Conservation (phyloP, 768 basidiomycete species). For the Amanita inopinata region DNA sequence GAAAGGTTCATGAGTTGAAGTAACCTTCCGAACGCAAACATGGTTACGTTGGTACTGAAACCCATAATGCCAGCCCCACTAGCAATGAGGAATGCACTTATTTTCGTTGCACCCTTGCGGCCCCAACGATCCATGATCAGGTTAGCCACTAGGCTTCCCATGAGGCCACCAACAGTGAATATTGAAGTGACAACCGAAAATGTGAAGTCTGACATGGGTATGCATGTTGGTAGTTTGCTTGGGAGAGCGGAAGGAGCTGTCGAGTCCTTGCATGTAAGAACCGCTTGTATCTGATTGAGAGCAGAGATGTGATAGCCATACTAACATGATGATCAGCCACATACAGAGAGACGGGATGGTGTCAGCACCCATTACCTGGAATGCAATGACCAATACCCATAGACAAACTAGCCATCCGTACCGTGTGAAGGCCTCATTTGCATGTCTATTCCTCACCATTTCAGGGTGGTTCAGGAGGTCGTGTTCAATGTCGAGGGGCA, state of each 20-base stretch:
- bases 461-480: no score
- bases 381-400: constrained; percentile 61
- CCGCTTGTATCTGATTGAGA: constrained; percentile 79
- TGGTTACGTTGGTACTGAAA: constrained; percentile 42
- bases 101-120: constrained; percentile 53
- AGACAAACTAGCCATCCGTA: constrained; percentile 57
- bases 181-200: constrained; percentile 81
- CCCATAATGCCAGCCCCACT: constrained; percentile 60
- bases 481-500: no score
- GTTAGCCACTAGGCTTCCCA: constrained; percentile 65
- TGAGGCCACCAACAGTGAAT: constrained; percentile 82
- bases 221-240: constrained; percentile 52
- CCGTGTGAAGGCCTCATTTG: constrained; percentile 32
- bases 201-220: constrained; percentile 63
- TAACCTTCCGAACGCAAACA: constrained; percentile 60
- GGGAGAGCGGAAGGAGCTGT: constrained; percentile 16
- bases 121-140: constrained; percentile 62
- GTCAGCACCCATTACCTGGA: constrained; percentile 32
- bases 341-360: not conserved
- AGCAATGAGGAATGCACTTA: constrained; percentile 46
- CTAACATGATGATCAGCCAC: constrained; percentile 21
- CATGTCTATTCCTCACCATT: not conserved
- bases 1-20: constrained; percentile 11
- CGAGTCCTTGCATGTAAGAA: constrained; percentile 55
- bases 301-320: constrained; percentile 93